These are phyloP conservation scores for Colletotrichum endophyticum DNA, from an alignment of 2,329 filamentous ascomycete species.

Conservation along the genomic window DNA sequence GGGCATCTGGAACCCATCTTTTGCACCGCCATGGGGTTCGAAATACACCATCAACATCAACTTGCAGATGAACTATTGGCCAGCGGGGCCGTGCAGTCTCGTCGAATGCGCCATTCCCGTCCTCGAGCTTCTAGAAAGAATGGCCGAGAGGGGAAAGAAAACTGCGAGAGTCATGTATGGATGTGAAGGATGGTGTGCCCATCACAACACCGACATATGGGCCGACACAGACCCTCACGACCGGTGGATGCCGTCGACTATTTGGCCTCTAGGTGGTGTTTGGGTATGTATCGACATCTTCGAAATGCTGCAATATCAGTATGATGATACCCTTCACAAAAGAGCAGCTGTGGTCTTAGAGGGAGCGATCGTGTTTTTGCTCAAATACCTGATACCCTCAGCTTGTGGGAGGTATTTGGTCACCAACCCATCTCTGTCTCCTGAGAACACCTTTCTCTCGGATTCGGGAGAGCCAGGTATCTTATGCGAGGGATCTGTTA, in stretches of 20 bases:
- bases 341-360: constrained; percentile 30
- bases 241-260: constrained; percentile 32
- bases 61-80: constrained; percentile 47
- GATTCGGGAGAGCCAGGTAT: constrained; percentile 38
- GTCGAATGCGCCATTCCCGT: constrained; percentile 13
- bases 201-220: constrained; percentile 43
- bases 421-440: constrained; percentile 29
- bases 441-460: constrained; percentile 28
- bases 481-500: constrained; percentile 48
- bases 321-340: constrained; percentile 29
- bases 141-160: constrained; percentile 35
- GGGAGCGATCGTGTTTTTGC: constrained; percentile 33
- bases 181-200: constrained; percentile 34
- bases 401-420: constrained; percentile 28
- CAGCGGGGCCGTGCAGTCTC: constrained; percentile 21
- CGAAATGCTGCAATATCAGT: constrained; percentile 40
- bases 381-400: constrained; percentile 29
- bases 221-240: constrained; percentile 38
- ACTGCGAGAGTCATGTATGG: constrained; percentile 37
- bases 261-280: constrained; percentile 44
- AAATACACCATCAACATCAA: constrained; percentile 52
- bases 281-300: constrained; percentile 45
- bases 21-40: constrained; percentile 42
- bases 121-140: constrained; percentile 35
- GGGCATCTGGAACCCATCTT: constrained; percentile 47